Conservation (phyloP, 495 filamentous ascomycete genomes). For the Tuber magnatum region DNA sequence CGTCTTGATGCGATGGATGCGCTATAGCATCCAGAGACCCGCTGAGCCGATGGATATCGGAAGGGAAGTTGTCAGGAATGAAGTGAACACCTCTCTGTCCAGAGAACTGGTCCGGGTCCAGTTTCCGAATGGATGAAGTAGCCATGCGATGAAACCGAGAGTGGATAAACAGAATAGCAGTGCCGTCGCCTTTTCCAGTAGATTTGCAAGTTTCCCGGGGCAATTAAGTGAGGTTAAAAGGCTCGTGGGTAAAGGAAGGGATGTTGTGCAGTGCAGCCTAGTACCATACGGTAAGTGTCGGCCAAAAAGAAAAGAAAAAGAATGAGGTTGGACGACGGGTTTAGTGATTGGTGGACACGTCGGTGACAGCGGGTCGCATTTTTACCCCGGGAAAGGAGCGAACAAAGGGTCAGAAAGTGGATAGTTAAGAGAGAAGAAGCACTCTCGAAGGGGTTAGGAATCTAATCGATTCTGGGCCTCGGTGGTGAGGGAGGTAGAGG, state of each 20-base stretch:
- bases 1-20: conserved; percentile 20
- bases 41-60: conserved; percentile 28
- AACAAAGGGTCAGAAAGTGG: not conserved
- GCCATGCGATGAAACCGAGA: not conserved
- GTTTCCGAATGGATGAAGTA: not conserved
- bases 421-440: not conserved
- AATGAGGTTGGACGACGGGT: not conserved
- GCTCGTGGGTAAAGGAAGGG: not conserved
- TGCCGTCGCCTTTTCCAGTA: not conserved
- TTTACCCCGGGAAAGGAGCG: not conserved
- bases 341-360: not conserved
- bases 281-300: not conserved
- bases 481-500: not conserved
- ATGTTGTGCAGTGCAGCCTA: not conserved
- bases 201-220: not conserved
- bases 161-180: not conserved
- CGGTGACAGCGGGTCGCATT: not conserved
- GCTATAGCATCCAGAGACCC: conserved; percentile 27
- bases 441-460: not conserved
- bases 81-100: not conserved
- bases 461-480: not conserved
- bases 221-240: not conserved
- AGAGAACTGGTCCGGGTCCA: not conserved
- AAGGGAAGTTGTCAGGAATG: not conserved
- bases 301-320: not conserved